Percentiles rank a stretch among this genome's conserved stretches.
phyloP scores from a whole-genome alignment of 768 basidiomycete genomes.

The Serendipita sp. region DNA sequence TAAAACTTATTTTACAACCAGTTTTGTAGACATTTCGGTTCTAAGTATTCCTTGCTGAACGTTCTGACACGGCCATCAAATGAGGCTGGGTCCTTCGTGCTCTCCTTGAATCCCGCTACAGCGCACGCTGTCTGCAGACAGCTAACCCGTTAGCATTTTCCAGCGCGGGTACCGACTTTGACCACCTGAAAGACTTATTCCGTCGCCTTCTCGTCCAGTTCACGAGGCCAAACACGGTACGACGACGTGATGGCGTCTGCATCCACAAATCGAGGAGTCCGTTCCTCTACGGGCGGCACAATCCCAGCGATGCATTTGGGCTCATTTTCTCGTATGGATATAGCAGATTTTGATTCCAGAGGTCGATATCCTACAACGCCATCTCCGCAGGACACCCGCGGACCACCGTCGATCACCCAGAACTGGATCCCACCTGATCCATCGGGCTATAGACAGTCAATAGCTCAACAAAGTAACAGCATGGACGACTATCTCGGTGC shows the following conservation, averaged over 20 bases:
- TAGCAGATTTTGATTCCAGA: slow-evolving; percentile 6
- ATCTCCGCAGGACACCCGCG: background rate
- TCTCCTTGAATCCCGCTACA: background rate
- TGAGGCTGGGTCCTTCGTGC: background rate
- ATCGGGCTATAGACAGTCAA: background rate
- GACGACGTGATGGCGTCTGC: background rate
- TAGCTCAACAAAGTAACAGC: background rate
- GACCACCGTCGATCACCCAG: background rate
- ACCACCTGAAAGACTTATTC: no score
- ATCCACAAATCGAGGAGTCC: background rate
- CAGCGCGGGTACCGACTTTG: no score
- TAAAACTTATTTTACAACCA: no score
- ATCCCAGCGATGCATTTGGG: slow-evolving; percentile 1
- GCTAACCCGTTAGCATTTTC: background rate
- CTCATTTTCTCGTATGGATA: slow-evolving; percentile 5
- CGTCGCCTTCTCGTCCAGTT: no score
- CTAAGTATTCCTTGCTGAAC: no score
- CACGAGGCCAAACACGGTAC: background rate
- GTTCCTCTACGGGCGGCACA: background rate
- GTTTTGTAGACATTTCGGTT: no score
- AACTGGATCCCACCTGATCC: background rate
- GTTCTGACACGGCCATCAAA: background rate
- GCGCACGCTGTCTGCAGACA: background rate
- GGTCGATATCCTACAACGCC: slow-evolving; percentile 6
- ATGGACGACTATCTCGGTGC: background rate